phyloP scores from a whole-genome alignment of 495 filamentous ascomycete genomes.

The Neurospora intermedia region DNA sequence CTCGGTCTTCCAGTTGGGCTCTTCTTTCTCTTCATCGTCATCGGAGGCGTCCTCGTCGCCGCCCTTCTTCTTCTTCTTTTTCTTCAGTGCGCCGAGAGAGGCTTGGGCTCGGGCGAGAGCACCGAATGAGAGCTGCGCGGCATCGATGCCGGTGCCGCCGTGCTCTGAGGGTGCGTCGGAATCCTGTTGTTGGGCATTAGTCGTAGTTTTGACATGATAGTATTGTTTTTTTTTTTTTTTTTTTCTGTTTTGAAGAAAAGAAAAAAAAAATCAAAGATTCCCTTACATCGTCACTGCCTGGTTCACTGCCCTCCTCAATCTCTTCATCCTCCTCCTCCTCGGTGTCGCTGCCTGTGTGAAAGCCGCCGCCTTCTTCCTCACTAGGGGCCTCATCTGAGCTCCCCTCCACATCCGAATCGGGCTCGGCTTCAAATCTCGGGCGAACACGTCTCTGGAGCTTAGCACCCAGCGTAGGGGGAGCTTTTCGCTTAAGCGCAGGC shows the following conservation, averaged over 20 bases:
- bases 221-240: background rate
- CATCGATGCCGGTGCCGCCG: slow-evolving; percentile 28
- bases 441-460: slow-evolving; percentile 50
- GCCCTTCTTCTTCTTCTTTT: slow-evolving; percentile 16
- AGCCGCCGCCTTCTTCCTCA: slow-evolving; percentile 25
- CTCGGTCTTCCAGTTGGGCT: slow-evolving; percentile 2
- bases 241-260: background rate
- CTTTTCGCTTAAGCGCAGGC: slow-evolving; percentile 24
- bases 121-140: slow-evolving; percentile 66
- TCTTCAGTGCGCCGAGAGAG: slow-evolving; percentile 31
- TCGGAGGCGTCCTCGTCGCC: background rate
- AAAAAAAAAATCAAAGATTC: too few species aligned
- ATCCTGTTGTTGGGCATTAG: slow-evolving; percentile 3
- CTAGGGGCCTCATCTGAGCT: slow-evolving; percentile 15
- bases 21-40: slow-evolving; percentile 1
- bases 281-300: slow-evolving; percentile 18
- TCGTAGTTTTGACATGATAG: background rate
- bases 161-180: slow-evolving; percentile 24
- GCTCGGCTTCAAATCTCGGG: slow-evolving; percentile 42
- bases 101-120: slow-evolving; percentile 78
- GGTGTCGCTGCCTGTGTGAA: slow-evolving; percentile 17
- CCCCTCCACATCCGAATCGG: slow-evolving; percentile 37
- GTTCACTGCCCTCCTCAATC: slow-evolving; percentile 16
- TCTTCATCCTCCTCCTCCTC: slow-evolving; percentile 18
- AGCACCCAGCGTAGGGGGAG: slow-evolving; percentile 2